Conservation (phyloP, 2,329 filamentous ascomycete species). For the Phoma sp. region DNA sequence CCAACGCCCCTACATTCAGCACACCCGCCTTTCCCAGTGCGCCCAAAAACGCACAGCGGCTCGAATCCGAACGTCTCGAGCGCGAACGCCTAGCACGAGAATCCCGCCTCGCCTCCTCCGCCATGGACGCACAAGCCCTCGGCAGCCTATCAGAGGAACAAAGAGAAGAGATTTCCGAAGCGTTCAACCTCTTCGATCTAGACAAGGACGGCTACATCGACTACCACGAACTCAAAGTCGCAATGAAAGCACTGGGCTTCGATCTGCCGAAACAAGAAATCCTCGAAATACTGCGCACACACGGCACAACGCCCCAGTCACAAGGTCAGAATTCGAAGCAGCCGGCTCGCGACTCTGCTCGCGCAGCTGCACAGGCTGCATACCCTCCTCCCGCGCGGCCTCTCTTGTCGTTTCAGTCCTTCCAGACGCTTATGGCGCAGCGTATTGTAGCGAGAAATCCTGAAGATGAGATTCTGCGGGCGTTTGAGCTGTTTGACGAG, state of each 20-base stretch:
- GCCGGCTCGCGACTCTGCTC: conserved; percentile 21
- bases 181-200: conserved; percentile 96
- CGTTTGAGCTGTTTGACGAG: conserved; percentile 92
- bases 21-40: conserved; percentile 51
- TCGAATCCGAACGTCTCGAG: conserved; percentile 52
- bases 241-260: conserved; percentile 93
- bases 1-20: conserved; percentile 32
- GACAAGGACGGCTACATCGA: conserved; percentile 94
- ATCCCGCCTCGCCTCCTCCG: conserved; percentile 35
- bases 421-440: conserved; percentile 77
- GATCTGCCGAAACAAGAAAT: conserved; percentile 88
- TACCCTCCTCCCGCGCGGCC: conserved; percentile 59
- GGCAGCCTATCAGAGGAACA: conserved; percentile 82
- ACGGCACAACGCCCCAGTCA: conserved; percentile 60
- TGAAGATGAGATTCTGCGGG: conserved; percentile 86
- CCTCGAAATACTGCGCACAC: conserved; percentile 78
- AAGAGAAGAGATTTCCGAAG: conserved; percentile 90
- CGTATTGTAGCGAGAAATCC: conserved; percentile 85
- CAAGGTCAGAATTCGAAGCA: conserved; percentile 9
- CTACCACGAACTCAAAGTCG: conserved; percentile 98
- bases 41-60: conserved; percentile 51
- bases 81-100: conserved; percentile 52
- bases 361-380: conserved; percentile 13
- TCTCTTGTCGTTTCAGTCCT: conserved; percentile 74
- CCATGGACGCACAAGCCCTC: conserved; percentile 56